These are phyloP conservation scores for Tulasnella sp. DNA, from an alignment of 768 basidiomycete species.

Conservation along the genomic window DNA sequence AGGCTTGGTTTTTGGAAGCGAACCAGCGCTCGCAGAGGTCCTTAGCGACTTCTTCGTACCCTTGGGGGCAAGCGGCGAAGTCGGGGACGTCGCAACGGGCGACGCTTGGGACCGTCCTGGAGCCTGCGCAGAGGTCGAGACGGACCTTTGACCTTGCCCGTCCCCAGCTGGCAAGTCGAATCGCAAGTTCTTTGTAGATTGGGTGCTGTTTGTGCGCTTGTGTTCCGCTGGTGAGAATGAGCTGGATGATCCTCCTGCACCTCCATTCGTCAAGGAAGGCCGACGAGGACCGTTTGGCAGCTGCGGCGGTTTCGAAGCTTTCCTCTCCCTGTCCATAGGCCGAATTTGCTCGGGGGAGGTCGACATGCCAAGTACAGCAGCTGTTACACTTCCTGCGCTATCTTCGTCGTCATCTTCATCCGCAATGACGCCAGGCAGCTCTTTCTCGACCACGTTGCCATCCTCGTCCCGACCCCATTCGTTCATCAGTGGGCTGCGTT, in stretches of 20 bases:
- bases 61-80: neutral
- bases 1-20: neutral
- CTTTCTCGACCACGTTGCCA: constrained; percentile 1
- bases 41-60: neutral
- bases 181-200: constrained; percentile 12
- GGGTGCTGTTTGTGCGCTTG: constrained; percentile 12
- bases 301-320: neutral
- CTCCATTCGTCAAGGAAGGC: constrained; percentile 5
- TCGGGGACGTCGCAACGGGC: neutral
- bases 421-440: constrained; percentile 7
- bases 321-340: neutral
- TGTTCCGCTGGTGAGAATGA: constrained; percentile 1
- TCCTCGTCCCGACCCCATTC: constrained; percentile 6
- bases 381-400: neutral
- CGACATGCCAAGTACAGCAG: neutral
- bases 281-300: neutral
- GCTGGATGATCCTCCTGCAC: neutral
- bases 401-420: constrained; percentile 13
- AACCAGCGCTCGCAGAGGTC: neutral
- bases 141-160: neutral
- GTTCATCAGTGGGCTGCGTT: constrained; percentile 6
- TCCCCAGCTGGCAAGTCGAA: constrained; percentile 3
- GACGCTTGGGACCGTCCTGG: neutral
- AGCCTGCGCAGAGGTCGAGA: neutral
- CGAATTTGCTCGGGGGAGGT: neutral